These are phyloP conservation scores for Claviceps quebecensis DNA, from an alignment of 2,329 filamentous ascomycete species.

Conservation along the genomic window DNA sequence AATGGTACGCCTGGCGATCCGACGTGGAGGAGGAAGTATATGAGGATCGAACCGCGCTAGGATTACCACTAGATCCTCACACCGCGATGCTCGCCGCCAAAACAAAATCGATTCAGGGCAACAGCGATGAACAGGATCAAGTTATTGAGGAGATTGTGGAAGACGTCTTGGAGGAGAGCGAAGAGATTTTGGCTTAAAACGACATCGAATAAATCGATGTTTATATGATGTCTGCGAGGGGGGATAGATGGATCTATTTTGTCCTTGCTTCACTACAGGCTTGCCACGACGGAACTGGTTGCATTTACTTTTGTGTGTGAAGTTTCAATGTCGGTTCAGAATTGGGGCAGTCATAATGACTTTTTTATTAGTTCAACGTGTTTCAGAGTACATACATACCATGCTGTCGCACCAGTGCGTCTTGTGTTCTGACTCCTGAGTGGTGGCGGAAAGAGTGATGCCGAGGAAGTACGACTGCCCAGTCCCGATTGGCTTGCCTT, in stretches of 20 bases:
- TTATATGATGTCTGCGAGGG: not conserved
- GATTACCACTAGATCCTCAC: slow-evolving; percentile 51
- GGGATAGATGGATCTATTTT: slow-evolving; percentile 1
- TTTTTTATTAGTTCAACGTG: not conserved
- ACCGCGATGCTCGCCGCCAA: slow-evolving; percentile 47
- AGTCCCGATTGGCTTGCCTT: too few species aligned
- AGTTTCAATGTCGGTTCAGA: slow-evolving; percentile 8
- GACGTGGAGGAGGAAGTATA: slow-evolving; percentile 55
- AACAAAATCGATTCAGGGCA: slow-evolving; percentile 33
- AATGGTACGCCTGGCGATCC: slow-evolving; percentile 80
- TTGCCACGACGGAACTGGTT: slow-evolving; percentile 15
- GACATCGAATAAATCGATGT: not conserved
- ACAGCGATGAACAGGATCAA: slow-evolving; percentile 52
- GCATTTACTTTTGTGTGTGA: slow-evolving; percentile 20
- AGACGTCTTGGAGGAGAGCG: slow-evolving; percentile 72
- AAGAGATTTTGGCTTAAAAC: slow-evolving; percentile 49
- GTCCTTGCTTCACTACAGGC: slow-evolving; percentile 11
- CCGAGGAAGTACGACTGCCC: too few species aligned
- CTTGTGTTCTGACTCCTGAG: too few species aligned
- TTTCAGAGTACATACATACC: not conserved
- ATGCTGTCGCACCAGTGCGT: not conserved
- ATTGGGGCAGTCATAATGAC: slow-evolving; percentile 3
- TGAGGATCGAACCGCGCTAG: slow-evolving; percentile 56
- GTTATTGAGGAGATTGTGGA: slow-evolving; percentile 82
- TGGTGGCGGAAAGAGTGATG: too few species aligned